Evolutionary conservation across 2,329 filamentous ascomycete species (phyloP).

Genomic region (Sordariomycetes sp.): DNA sequence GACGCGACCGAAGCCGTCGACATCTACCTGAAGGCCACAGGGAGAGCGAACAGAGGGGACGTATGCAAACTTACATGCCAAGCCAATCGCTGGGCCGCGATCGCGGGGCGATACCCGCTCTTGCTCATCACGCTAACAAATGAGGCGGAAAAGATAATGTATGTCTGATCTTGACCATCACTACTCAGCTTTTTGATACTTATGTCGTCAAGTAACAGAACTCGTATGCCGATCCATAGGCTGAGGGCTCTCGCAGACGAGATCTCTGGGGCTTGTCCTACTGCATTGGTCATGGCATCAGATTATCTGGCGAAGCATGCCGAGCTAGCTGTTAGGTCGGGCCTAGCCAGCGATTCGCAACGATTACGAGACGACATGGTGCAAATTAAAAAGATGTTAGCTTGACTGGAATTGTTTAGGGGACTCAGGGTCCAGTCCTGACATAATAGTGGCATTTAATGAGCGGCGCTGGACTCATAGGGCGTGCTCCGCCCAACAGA

Average conservation of each 20-base stretch:
- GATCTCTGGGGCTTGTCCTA: no score
- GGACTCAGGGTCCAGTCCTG: not conserved
- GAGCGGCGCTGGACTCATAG: no score
- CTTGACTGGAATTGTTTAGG: not conserved
- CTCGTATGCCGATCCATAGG: slow-evolving; percentile 6
- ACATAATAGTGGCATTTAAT: not conserved
- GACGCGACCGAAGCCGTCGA: not conserved
- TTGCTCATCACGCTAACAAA: not conserved
- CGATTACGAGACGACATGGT: not conserved
- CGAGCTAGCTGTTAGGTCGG: not conserved
- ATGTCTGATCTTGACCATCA: not conserved
- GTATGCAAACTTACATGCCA: not conserved
- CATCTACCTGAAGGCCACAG: not conserved
- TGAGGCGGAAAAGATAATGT: not conserved
- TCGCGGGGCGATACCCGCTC: not conserved
- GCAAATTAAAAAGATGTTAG: not conserved
- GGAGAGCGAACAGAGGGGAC: not conserved
- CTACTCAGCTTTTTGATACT: not conserved
- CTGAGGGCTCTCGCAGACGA: not conserved
- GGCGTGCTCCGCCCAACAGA: not conserved
- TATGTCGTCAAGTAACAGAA: slow-evolving; percentile 1
- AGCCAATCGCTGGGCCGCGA: not conserved
- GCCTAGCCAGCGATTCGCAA: not conserved
- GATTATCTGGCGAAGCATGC: not conserved
- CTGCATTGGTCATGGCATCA: no score